Base-by-base conservation (phyloP, 2,329 filamentous ascomycete species). In the Didymella lethalis region DNA sequence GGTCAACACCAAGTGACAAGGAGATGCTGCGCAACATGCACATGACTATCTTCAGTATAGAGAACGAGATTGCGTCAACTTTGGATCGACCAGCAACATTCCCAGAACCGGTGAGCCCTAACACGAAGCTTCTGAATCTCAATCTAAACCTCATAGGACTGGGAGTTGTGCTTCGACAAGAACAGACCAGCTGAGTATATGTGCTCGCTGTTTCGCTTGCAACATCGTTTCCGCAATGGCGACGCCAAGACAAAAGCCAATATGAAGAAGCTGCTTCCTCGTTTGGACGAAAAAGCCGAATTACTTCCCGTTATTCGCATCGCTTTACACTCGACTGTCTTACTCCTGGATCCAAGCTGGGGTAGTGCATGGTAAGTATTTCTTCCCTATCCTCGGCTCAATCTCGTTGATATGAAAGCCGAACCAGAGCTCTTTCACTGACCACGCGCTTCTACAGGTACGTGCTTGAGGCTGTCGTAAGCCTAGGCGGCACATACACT, bases 21-120 rank as follows among this genome's bases (percentile, higher is more conserved):
- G 57, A 64, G 18, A 59, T 70, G 54, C 59, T 76, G 14, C 63
- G 62, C 7, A 68, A 69, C 18, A 75, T 76, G 71, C 72, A 76
- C 23, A 70, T 69, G 59, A 71, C 74, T 23, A 75, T 77, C 14
- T 77, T 74, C 49, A 69, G 69, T 45, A 63, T 77, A 2, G 75
- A 77, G 34, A 77, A 77, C 45, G 72, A 75, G 45, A 63, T 76
- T 36, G 73, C 74, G 0, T 73, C 74, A 4, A 71, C 72, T 4
- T 59, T 77, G 2, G 75, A 77, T 43, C 60, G 75, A 31, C 74
- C 74, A 26, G 72, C 73, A 29, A 66, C 70, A 12, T 76, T 76
- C 34, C 75, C 73, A 20, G 75, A 77, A 52, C 75, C 75, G 26
- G 73, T 73, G 64, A 41, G 62, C 53, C 6, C 43, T 26, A 11